A percentile compares a stretch with the other conserved stretches of the same genome.
Conservation (phyloP, 129 eudicot species). For the Chrysanthemum makinoi region DNA sequence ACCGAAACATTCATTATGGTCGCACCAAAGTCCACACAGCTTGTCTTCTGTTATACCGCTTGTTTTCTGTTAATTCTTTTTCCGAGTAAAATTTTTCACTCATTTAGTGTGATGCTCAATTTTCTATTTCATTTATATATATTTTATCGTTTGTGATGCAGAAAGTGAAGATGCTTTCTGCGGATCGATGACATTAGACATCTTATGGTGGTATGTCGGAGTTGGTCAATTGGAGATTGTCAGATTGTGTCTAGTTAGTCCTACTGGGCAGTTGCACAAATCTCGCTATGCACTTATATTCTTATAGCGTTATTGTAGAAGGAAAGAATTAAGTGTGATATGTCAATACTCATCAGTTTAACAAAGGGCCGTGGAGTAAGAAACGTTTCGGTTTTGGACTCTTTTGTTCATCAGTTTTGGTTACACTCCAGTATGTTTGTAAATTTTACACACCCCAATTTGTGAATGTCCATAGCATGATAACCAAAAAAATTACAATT, state of each 20-base stretch:
- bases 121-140: neutral
- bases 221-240: neutral
- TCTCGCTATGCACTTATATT: neutral
- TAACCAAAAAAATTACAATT: neutral
- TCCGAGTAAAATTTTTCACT: neutral
- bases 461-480: neutral
- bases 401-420: neutral
- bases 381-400: neutral
- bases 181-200: constrained; percentile 34
- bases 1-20: neutral
- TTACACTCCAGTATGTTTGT: neutral
- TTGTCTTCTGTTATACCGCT: neutral
- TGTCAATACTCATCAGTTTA: neutral
- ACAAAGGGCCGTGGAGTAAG: neutral
- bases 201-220: neutral
- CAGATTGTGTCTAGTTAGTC: neutral
- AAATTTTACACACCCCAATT: neutral
- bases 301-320: neutral
- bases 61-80: neutral
- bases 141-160: constrained; percentile 26
- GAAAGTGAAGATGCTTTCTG: constrained; percentile 57
- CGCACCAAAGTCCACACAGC: neutral
- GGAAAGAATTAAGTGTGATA: neutral
- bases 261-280: neutral
- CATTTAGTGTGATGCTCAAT: neutral